Conservation (phyloP, 2,329 filamentous ascomycete genomes). For the Huntiella moniliformis region DNA sequence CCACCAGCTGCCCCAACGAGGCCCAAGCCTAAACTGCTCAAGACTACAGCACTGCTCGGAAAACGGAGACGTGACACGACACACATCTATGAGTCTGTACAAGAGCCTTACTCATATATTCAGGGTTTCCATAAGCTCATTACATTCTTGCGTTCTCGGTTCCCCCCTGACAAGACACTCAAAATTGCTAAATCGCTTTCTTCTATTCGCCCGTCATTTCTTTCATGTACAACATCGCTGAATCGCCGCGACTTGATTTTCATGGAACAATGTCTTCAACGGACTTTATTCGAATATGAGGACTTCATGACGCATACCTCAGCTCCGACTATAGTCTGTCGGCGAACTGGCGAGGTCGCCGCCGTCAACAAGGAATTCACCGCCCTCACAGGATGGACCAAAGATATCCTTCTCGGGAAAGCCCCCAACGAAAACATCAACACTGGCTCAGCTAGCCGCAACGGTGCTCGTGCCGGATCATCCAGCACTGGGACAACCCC, state of each 20-base stretch:
- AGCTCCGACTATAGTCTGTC: slow-evolving; percentile 79
- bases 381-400: slow-evolving; percentile 87
- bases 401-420: slow-evolving; percentile 72
- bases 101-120: slow-evolving; percentile 81
- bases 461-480: slow-evolving; percentile 17
- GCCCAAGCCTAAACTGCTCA: slow-evolving; percentile 23
- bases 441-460: slow-evolving; percentile 31
- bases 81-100: slow-evolving; percentile 73
- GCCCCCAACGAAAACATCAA: slow-evolving; percentile 80
- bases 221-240: slow-evolving; percentile 76
- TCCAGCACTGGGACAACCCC: slow-evolving; percentile 27
- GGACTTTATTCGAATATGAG: slow-evolving; percentile 81
- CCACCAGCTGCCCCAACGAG: slow-evolving; percentile 19
- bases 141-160: slow-evolving; percentile 58
- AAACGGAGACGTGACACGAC: slow-evolving; percentile 56
- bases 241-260: slow-evolving; percentile 81
- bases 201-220: slow-evolving; percentile 81
- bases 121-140: slow-evolving; percentile 79
- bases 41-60: slow-evolving; percentile 24
- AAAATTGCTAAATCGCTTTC: slow-evolving; percentile 75
- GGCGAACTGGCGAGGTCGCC: slow-evolving; percentile 85
- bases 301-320: slow-evolving; percentile 78
- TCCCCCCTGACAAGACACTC: slow-evolving; percentile 56
- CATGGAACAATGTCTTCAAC: slow-evolving; percentile 94
- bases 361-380: slow-evolving; percentile 92